Percentiles rank a stretch among this genome's conserved stretches.
Evolutionary conservation across 2,329 filamentous ascomycete species (phyloP).

Genomic region (Calonectria hawksworthii): DNA sequence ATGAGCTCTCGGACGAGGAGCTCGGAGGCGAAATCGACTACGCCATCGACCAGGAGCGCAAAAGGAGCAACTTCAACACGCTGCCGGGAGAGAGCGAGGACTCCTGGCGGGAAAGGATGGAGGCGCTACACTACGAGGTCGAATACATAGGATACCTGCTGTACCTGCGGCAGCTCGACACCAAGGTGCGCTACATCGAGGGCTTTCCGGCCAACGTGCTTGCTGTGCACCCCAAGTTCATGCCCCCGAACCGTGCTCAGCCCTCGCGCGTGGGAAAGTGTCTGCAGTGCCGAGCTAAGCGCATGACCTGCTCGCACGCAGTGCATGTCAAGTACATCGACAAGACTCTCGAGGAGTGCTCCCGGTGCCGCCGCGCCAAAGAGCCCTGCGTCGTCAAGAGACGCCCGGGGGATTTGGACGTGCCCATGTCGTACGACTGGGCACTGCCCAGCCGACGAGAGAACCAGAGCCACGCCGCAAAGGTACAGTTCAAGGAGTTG

Average conservation of each 20-base stretch:
- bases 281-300: conserved; percentile 40
- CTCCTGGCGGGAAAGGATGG: conserved; percentile 22
- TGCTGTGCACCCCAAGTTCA: conserved; percentile 32
- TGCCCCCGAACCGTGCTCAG: neutral
- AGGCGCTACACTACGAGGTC: conserved; percentile 30
- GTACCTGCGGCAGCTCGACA: conserved; percentile 14
- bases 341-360: conserved; percentile 56
- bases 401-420: conserved; percentile 69
- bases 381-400: conserved; percentile 54
- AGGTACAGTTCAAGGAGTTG: conserved; percentile 10
- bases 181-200: conserved; percentile 45
- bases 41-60: conserved; percentile 9
- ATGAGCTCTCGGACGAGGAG: neutral
- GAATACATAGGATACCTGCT: conserved; percentile 19
- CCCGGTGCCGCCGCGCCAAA: conserved; percentile 43
- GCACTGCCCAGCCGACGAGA: neutral
- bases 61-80: neutral
- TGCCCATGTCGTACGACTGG: conserved; percentile 18
- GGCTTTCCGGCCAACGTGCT: conserved; percentile 43
- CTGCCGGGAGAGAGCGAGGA: conserved; percentile 5
- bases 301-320: conserved; percentile 43
- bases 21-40: conserved; percentile 13
- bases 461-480: neutral
- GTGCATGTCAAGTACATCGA: conserved; percentile 43
- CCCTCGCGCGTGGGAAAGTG: conserved; percentile 30